Conservation (phyloP, 495 filamentous ascomycete species). For the Pyrenula massariospora region DNA sequence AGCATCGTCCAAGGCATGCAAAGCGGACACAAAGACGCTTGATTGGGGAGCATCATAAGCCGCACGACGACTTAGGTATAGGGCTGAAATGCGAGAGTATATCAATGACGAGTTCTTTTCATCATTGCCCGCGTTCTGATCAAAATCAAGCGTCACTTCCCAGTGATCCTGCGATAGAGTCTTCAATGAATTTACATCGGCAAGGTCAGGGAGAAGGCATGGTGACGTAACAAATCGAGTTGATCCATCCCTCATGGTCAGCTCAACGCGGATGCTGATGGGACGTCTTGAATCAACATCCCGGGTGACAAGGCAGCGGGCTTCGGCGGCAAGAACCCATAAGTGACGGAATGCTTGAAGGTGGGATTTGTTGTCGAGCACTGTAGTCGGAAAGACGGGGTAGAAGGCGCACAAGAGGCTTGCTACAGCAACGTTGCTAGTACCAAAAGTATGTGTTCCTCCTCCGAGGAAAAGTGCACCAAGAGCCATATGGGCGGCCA, state of each 20-base stretch:
- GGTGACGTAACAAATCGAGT: constrained; percentile 44
- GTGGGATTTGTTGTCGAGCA: constrained; percentile 88
- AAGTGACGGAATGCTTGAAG: constrained; percentile 95
- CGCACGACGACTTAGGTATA: constrained; percentile 73
- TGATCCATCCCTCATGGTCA: constrained; percentile 38
- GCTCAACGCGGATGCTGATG: constrained; percentile 55
- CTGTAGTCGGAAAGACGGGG: constrained; percentile 75
- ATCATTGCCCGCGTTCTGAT: constrained; percentile 32
- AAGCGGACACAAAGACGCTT: constrained; percentile 63
- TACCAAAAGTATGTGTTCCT: constrained; percentile 84
- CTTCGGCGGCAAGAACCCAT: constrained; percentile 89
- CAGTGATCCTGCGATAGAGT: constrained; percentile 68
- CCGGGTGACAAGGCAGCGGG: constrained; percentile 73
- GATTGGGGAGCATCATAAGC: constrained; percentile 50
- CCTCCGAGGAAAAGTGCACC: constrained; percentile 85
- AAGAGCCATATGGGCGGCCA: constrained; percentile 85
- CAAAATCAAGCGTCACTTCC: constrained; percentile 74
- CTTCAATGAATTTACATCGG: constrained; percentile 51
- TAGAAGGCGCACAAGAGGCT: constrained; percentile 87
- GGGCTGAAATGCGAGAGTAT: constrained; percentile 1
- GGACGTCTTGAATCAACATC: constrained; percentile 75
- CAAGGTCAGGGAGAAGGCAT: constrained; percentile 73
- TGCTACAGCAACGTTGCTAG: constrained; percentile 75
- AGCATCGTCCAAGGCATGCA: constrained; percentile 48
- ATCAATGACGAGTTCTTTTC: constrained; percentile 20